Base-by-base conservation (phyloP, 2,329 filamentous ascomycete genomes). In the Bipolaris gigantea region DNA sequence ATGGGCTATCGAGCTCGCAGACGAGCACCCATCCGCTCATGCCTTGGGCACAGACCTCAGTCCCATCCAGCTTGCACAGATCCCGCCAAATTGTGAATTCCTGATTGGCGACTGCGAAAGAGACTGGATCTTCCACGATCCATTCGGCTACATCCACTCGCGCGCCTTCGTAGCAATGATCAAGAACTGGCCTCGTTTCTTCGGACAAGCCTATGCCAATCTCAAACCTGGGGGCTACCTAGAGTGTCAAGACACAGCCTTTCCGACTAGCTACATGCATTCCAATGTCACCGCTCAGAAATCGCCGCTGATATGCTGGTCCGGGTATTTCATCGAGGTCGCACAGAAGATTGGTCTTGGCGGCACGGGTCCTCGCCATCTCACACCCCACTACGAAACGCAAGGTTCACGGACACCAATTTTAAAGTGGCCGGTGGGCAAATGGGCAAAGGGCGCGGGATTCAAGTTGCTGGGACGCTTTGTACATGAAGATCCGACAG, bases 71-170 rank as follows among this genome's bases (percentile, higher is more conserved):
- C 69, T 68, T 9, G 57, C 54, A 16, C 60, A 63, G 45, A 67
- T 73, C 6, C 69, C 71, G 2, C 65, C 69, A 2, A 73, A 71
- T 43, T 72, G 69, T 48, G 65, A 65, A 19, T 75, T 74, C 32
- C 52, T 73, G 6, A 69, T 75, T 36, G 71, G 74, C 35, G 69
- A 75, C 46, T 67, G 61, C 19, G 67, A 71, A 25, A 77, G 81
- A 42, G 77, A 82, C 8, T 88, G 85, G 85, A 70, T 78, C 23
- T 84, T 82, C 41, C 73, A 76, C 7, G 69, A 79, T 27, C 69
- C 68, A 13, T 86, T 83, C 63, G 85, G 87, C 65, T 81, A 82
- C 60, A 81, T 87, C 77, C 77, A 82, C 78, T 66, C 79, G 65
- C 65, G 80, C 61, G 64, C 80, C 75, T 76, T 84, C 77, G 65